A percentile compares a stretch with the other conserved stretches of the same genome.
These are phyloP conservation scores for Tolypocladium inflatum DNA, from an alignment of 2,329 filamentous ascomycete genomes.

Conservation along the genomic window DNA sequence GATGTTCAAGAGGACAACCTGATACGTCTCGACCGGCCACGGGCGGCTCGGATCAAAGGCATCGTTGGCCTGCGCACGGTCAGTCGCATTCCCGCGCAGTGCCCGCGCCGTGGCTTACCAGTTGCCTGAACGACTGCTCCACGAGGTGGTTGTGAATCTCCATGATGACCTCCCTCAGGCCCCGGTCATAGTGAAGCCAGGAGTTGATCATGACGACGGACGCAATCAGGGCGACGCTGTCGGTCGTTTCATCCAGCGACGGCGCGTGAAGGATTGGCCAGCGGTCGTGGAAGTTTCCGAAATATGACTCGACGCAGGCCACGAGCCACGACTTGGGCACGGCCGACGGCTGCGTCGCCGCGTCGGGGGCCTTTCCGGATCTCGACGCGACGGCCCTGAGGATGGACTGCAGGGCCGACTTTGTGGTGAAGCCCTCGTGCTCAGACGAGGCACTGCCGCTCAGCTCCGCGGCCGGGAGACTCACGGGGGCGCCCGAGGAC, in stretches of 20 bases:
- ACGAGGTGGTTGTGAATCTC: slow-evolving; percentile 22
- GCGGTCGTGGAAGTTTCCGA: slow-evolving; percentile 28
- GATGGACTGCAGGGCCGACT: slow-evolving; percentile 3
- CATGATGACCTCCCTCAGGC: slow-evolving; percentile 15
- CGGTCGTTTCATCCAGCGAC: slow-evolving; percentile 18
- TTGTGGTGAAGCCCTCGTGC: background rate
- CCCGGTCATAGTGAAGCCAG: slow-evolving; percentile 22
- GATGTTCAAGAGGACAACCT: slow-evolving; percentile 25
- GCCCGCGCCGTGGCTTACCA: slow-evolving; percentile 13
- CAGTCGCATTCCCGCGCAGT: background rate
- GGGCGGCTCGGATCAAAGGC: slow-evolving; percentile 9
- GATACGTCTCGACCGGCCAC: slow-evolving; percentile 21
- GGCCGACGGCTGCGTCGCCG: background rate
- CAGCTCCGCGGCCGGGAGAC: background rate
- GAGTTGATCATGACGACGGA: slow-evolving; percentile 28
- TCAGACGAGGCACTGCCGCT: background rate
- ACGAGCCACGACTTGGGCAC: slow-evolving; percentile 12
- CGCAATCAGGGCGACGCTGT: slow-evolving; percentile 13
- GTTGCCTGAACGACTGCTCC: slow-evolving; percentile 15
- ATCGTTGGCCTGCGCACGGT: slow-evolving; percentile 1
- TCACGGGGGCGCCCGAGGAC: background rate
- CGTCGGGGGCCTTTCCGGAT: background rate
- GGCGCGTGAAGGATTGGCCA: slow-evolving; percentile 32
- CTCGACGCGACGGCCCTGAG: slow-evolving; percentile 1
- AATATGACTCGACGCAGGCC: slow-evolving; percentile 19